Base-by-base conservation (phyloP, 2,329 filamentous ascomycete genomes). In the Amphichorda felina region DNA sequence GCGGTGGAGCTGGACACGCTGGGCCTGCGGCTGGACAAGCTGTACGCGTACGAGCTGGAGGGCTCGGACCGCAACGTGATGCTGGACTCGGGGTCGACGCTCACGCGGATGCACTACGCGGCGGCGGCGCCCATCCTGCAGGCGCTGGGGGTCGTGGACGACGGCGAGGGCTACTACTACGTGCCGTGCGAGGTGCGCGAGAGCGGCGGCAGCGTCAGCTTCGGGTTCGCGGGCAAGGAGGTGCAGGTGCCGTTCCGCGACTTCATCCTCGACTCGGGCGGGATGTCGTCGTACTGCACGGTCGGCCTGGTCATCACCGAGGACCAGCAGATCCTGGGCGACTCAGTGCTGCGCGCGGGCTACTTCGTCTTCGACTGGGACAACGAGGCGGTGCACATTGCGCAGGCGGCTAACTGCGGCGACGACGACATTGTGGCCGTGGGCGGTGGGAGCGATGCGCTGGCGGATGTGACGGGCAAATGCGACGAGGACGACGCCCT, bases 31-130 rank as follows among this genome's bases (percentile, higher is more conserved):
- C n/a, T 51, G 11, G 35, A 34, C n/a, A 44, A 38, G 14, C 17
- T 14, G 2, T n/a, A 8, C 19, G 27, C 17, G 33, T 54, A 51
- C 41, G 34, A 40, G 13, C 44, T 61, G 1, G 29, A 37, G 2
- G 41, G 38, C 2, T 39, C 48, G 6, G 60, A 66, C 17, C 45
- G 55, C 8, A 59, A 57, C 33, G 60, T 67, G 16, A 57, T 69
- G 48, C 56, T 74, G 35, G 70, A 75, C 51, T 68, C 64, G 3
- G 70, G 70, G 35, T 65, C 66, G 2, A 71, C 69, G 1, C 48
- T 72, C 10, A 61, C 55, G 4, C 57, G 63, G 15, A 57, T 74
- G 26, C 68, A 67, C 14, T 43, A 53, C 8, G 29, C 49, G 2
- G 49, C 68, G 7, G 64, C 65, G n/a, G 39, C 44, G 5, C 57